These are phyloP conservation scores for Carex cristatella DNA, from an alignment of 176 grass and related monocot species.

Conservation along the genomic window DNA sequence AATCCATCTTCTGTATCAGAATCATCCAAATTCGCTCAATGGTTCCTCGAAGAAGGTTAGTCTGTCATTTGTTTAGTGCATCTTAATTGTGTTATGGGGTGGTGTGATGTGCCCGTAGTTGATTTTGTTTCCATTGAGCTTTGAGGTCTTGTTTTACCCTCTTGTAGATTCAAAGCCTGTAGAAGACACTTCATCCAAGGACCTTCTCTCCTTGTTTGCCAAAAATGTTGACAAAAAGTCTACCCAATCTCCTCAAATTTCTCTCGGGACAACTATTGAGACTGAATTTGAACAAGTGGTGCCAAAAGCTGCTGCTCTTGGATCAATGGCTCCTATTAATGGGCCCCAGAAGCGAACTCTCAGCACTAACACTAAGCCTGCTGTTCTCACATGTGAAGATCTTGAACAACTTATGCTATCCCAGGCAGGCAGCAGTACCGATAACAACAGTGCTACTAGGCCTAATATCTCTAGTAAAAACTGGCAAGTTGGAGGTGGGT, in stretches of 20 bases:
- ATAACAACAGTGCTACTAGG: neutral
- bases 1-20: conserved; percentile 42
- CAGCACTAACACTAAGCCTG: conserved; percentile 26
- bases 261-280: neutral
- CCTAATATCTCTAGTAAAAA: conserved; percentile 11
- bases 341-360: neutral
- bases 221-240: conserved; percentile 33
- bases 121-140: conserved; percentile 24
- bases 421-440: conserved; percentile 27
- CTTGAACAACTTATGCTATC: conserved; percentile 84
- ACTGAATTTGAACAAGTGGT: neutral
- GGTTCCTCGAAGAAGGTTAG: conserved; percentile 80
- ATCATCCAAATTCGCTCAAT: conserved; percentile 90
- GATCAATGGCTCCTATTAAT: conserved; percentile 4
- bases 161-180: conserved; percentile 44
- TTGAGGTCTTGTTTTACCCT: conserved; percentile 17
- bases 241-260: neutral
- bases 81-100: neutral
- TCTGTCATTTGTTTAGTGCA: neutral
- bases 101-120: neutral
- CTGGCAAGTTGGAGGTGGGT: conserved; percentile 3
- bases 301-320: neutral
- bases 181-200: conserved; percentile 59
- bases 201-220: conserved; percentile 68
- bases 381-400: conserved; percentile 88